phyloP scores from a whole-genome alignment of 177 flowering plant species.

The Tripterygium wilfordii region DNA sequence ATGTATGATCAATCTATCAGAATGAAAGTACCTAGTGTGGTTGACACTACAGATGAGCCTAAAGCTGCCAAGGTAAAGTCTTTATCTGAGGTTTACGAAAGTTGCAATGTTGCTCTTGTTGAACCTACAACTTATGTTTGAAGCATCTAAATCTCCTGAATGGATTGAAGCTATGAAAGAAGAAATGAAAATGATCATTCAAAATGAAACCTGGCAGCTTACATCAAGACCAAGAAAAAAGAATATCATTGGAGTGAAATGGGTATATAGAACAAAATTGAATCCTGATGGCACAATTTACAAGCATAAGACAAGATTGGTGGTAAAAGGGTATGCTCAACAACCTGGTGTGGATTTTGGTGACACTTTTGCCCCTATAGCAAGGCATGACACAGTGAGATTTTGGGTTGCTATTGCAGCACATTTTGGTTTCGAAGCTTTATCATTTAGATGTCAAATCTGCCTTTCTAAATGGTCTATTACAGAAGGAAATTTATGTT shows the following conservation, averaged over 20 bases:
- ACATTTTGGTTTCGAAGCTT: background rate
- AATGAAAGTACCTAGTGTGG: too few relatives aligned
- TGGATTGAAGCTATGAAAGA: background rate
- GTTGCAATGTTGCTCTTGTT: background rate
- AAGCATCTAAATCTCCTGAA: background rate
- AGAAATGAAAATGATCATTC: background rate
- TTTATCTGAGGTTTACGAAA: too few relatives aligned
- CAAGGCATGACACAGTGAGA: background rate
- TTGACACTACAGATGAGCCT: too few relatives aligned
- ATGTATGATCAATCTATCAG: background rate
- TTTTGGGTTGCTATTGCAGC: background rate
- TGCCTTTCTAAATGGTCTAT: background rate
- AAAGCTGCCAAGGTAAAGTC: too few relatives aligned
- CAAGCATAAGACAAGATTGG: background rate
- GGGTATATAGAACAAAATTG: background rate
- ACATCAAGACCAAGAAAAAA: background rate
- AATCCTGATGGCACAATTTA: background rate
- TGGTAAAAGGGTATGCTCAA: background rate
- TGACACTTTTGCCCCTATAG: background rate
- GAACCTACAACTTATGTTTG: background rate
- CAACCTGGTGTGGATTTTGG: background rate
- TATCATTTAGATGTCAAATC: background rate
- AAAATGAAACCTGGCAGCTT: background rate
- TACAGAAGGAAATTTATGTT: background rate
- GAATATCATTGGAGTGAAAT: background rate